A percentile compares a stretch with the other conserved stretches of the same genome.
Evolutionary conservation across 2,329 filamentous ascomycete species (phyloP).

Genomic region (Iodosphaeria phyllophila): DNA sequence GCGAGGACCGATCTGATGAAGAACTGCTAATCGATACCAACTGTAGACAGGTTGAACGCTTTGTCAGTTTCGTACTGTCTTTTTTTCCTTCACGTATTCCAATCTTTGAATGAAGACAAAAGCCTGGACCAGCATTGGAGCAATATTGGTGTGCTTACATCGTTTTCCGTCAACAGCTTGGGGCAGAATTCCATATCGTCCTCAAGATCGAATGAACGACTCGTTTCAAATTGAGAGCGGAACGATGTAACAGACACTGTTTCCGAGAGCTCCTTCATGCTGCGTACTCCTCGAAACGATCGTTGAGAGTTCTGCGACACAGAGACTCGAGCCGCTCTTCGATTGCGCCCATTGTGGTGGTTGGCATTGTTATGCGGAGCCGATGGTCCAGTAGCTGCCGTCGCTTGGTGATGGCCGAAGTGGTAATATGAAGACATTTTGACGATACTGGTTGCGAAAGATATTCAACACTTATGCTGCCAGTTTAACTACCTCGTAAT

Average conservation of each 20-base stretch:
- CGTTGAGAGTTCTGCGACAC: constrained; percentile 70
- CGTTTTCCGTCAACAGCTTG: constrained; percentile 75
- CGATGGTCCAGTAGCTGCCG: constrained; percentile 31
- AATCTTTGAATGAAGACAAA: too few species aligned
- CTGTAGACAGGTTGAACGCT: constrained; percentile 33
- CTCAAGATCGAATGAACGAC: constrained; percentile 84
- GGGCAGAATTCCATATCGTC: constrained; percentile 95
- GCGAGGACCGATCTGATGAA: constrained; percentile 78
- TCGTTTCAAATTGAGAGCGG: constrained; percentile 75
- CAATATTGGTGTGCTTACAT: constrained; percentile 43
- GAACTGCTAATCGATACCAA: constrained; percentile 81
- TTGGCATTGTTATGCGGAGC: constrained; percentile 53
- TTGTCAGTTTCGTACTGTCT: too few species aligned
- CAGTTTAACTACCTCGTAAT: too few species aligned
- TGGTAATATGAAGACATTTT: constrained; percentile 49
- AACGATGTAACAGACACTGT: constrained; percentile 59
- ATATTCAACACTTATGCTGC: too few species aligned
- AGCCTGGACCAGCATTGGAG: constrained; percentile 2
- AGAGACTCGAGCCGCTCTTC: constrained; percentile 64
- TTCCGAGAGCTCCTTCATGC: constrained; percentile 73
- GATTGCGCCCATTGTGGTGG: constrained; percentile 77
- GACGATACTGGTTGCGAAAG: constrained; percentile 4
- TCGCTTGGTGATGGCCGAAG: constrained; percentile 32
- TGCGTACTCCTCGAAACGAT: constrained; percentile 70
- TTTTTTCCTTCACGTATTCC: too few species aligned